Evolutionary conservation across 768 basidiomycete species (phyloP).

Genomic region (Filobasidium floriforme): DNA sequence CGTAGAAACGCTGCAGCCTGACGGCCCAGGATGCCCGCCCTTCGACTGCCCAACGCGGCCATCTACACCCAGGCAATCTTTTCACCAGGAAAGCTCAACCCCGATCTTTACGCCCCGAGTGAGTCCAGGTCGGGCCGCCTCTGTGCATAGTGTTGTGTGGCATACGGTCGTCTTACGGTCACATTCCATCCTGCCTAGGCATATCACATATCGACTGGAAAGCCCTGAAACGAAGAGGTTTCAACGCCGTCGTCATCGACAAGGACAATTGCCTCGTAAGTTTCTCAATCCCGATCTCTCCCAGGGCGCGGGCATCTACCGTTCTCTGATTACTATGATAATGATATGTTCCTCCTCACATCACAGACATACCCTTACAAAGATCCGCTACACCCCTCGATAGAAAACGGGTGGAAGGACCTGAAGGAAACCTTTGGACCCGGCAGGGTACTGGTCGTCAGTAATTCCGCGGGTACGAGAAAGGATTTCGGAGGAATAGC

Average conservation of each 20-base stretch:
- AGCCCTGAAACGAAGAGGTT: conserved; percentile 61
- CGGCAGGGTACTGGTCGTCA: conserved; percentile 76
- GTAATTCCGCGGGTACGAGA: conserved; percentile 80
- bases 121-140: conserved; percentile 16
- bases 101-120: conserved; percentile 36
- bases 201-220: conserved; percentile 35
- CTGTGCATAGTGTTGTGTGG: too few relatives aligned
- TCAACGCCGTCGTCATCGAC: conserved; percentile 86
- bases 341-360: not conserved
- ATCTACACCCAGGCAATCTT: conserved; percentile 33
- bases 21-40: not conserved
- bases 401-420: conserved; percentile 70
- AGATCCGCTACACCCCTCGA: conserved; percentile 68
- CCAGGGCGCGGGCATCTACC: too few relatives aligned
- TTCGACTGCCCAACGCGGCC: conserved; percentile 28
- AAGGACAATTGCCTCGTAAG: conserved; percentile 93
- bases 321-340: not conserved
- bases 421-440: conserved; percentile 67
- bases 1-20: too few relatives aligned
- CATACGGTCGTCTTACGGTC: too few relatives aligned
- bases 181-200: too few relatives aligned
- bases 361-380: conserved; percentile 68
- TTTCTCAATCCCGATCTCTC: conserved; percentile 17
- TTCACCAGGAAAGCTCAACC: conserved; percentile 30
- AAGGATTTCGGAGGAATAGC: conserved; percentile 68